These are phyloP conservation scores for Dorcoceras hygrometricum DNA, from an alignment of 257 asterid species.

Conservation along the genomic window DNA sequence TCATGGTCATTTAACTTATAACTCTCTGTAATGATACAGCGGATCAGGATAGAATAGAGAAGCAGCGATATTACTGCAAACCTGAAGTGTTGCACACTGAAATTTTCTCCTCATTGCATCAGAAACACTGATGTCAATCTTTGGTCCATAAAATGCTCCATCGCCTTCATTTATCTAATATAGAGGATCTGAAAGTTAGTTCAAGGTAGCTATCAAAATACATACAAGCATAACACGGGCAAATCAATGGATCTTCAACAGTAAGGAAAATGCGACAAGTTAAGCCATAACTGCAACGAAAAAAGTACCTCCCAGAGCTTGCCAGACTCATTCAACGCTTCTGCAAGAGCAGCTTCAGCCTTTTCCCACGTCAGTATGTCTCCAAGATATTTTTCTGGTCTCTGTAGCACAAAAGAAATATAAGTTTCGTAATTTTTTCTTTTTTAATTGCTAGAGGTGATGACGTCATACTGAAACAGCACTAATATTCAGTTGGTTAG, in stretches of 20 bases:
- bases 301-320: constrained; percentile 89
- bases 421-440: constrained; percentile 1
- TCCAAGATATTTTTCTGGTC: constrained; percentile 95
- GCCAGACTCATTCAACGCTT: constrained; percentile 89
- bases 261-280: background rate
- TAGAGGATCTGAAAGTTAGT: constrained; percentile 27
- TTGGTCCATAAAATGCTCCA: constrained; percentile 98
- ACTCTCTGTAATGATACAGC: background rate
- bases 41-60: constrained; percentile 3
- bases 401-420: constrained; percentile 44
- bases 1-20: background rate
- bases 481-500: constrained; percentile 12
- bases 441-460: constrained; percentile 19
- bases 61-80: constrained; percentile 23
- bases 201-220: constrained; percentile 9
- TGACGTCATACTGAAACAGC: constrained; percentile 15
- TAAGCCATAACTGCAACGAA: constrained; percentile 16
- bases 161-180: constrained; percentile 86
- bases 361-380: constrained; percentile 71
- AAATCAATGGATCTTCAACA: background rate
- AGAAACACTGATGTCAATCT: constrained; percentile 82
- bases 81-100: constrained; percentile 98
- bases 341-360: constrained; percentile 90
- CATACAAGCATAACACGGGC: constrained; percentile 11
- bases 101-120: constrained; percentile 97